Conservation (phyloP, 179 eudicot genomes). For the Beta macrorhiza region DNA sequence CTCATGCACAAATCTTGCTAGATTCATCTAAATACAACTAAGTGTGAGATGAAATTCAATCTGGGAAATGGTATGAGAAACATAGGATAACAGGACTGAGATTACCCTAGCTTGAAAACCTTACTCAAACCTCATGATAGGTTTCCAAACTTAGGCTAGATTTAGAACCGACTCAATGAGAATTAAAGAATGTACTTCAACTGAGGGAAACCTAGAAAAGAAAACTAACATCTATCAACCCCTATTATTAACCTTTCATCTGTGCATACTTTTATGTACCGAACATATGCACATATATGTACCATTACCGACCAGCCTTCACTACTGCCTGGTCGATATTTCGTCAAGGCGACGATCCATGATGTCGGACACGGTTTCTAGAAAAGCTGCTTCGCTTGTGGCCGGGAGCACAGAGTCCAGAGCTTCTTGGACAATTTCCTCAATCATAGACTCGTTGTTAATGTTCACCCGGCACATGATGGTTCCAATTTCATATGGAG, state of each 20-base stretch:
- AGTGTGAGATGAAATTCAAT: slow-evolving; percentile 15
- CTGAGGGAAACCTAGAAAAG: slow-evolving; percentile 3
- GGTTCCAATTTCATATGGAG: slow-evolving; percentile 71
- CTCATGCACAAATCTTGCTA: slow-evolving; percentile 8
- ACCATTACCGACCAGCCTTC: slow-evolving; percentile 16
- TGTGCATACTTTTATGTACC: slow-evolving; percentile 33
- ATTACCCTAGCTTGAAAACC: slow-evolving; percentile 24
- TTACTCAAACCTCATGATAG: slow-evolving; percentile 25
- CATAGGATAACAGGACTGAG: slow-evolving; percentile 21
- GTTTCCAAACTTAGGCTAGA: slow-evolving; percentile 18
- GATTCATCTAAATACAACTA: background rate
- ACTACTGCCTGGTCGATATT: slow-evolving; percentile 21
- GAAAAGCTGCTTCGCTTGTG: slow-evolving; percentile 51
- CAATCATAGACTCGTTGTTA: slow-evolving; percentile 59
- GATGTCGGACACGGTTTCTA: slow-evolving; percentile 60
- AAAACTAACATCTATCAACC: slow-evolving; percentile 1
- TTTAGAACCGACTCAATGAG: slow-evolving; percentile 11
- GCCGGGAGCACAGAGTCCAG: slow-evolving; percentile 57
- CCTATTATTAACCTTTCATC: slow-evolving; percentile 22
- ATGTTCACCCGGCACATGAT: slow-evolving; percentile 71
- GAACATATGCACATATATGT: slow-evolving; percentile 32
- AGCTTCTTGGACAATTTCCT: slow-evolving; percentile 66
- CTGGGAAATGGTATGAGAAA: background rate
- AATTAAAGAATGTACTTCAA: slow-evolving; percentile 37
- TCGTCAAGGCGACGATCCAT: slow-evolving; percentile 64